Base-by-base conservation (phyloP, 306 rosid species). In the Dalbergia oliveri region DNA sequence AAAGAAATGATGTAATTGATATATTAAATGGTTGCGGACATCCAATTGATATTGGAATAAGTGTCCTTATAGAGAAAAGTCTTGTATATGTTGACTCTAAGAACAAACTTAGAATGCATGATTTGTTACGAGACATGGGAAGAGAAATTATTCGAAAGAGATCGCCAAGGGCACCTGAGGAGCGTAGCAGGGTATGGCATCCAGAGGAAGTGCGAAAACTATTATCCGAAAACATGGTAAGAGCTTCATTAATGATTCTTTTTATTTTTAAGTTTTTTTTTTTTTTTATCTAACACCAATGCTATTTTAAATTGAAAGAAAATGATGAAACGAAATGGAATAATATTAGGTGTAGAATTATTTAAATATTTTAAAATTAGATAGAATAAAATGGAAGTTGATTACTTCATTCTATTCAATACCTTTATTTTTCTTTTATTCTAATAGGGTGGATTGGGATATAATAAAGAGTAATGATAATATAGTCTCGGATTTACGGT, bases 101-200 rank as follows among this genome's bases (percentile, higher is more conserved):
- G 12, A 72, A 72, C 8, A 72, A 57, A 33, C 73, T 80, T 26
- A 37, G 65, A 37, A 80, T 80, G 84, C 84, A 80, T 80, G 66
- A 64, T 14, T 51, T 80, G 56, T 7, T 80, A 1, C 37, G 58
- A 43, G 73, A 51, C 11, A 80, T 80, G 83, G 83, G 83, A 23
- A 80, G 73, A 51, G 73, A 80, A 61, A 72, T 80, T 4, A n/a
- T 63, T 16, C 63, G 44, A 11, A 60, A n/a, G 37, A 74, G 31
- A 2, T 44, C 66, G 6, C 73, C 67, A 0, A 23, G 35, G 9
- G 49, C 23, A 0, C 77, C 23, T 11, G 66, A 12, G 54, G 18
- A 72, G 1, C 66, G 66, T 0, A 57, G 54, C 16, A 51, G 83
- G 35, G 51, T 80, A 18, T 80, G 83, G 79, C 41, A 19, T 5